Conservation (phyloP, 495 filamentous ascomycete genomes). For the Hyaloscypha bicolor region DNA sequence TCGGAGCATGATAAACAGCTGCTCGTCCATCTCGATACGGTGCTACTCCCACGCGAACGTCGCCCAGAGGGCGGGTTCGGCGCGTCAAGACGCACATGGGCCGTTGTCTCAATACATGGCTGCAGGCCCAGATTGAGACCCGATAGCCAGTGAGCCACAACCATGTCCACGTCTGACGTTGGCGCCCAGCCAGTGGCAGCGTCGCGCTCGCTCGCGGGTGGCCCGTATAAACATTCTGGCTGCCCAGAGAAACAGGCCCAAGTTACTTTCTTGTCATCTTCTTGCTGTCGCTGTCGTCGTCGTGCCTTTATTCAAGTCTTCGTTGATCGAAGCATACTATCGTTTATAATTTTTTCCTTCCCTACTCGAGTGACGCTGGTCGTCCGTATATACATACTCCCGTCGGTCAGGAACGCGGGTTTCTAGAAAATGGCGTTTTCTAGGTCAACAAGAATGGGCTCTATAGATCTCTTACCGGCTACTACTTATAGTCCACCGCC, state of each 20-base stretch:
- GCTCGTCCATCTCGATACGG: slow-evolving; percentile 14
- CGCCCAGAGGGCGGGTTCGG: background rate
- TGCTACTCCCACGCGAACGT: slow-evolving; percentile 4
- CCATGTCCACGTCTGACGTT: slow-evolving; percentile 21
- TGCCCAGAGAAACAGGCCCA: slow-evolving; percentile 31
- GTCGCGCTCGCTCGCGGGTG: slow-evolving; percentile 10
- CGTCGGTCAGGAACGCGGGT: slow-evolving; percentile 17
- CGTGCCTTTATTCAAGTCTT: slow-evolving; percentile 35
- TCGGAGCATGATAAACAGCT: slow-evolving; percentile 21
- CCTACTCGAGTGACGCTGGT: slow-evolving; percentile 38
- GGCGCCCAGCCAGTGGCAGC: slow-evolving; percentile 28
- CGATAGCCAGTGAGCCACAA: background rate
- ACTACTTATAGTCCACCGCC: slow-evolving; percentile 63
- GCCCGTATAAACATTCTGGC: slow-evolving; percentile 36
- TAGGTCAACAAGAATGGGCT: slow-evolving; percentile 54
- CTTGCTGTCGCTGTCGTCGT: slow-evolving; percentile 28
- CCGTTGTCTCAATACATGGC: background rate
- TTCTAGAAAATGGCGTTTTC: slow-evolving; percentile 33
- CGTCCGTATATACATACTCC: slow-evolving; percentile 35
- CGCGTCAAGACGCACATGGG: slow-evolving; percentile 8
- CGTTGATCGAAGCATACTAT: slow-evolving; percentile 44
- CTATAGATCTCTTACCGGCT: slow-evolving; percentile 56
- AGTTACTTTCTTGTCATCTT: slow-evolving; percentile 31
- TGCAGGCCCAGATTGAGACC: slow-evolving; percentile 15
- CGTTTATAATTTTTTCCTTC: slow-evolving; percentile 32